Conservation (phyloP, 1,139 yeast genomes). For the Arxiozyma bovina region DNA sequence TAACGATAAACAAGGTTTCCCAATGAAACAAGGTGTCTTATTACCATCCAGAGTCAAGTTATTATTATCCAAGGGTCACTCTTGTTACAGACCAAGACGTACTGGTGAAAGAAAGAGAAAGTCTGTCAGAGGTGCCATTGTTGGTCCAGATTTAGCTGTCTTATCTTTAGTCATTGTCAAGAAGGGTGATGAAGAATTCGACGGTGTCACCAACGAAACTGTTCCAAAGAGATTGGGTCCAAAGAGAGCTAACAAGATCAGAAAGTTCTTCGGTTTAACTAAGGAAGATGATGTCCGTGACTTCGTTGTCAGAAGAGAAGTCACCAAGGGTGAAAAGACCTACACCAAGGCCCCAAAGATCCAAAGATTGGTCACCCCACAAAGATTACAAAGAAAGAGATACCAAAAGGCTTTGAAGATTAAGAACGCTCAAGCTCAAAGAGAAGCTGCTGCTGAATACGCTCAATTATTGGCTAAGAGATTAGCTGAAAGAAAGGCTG, state of each 20-base stretch:
- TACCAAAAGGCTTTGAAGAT: slow-evolving; percentile 88
- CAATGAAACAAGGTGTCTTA: slow-evolving; percentile 99
- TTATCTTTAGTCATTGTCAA: slow-evolving; percentile 87
- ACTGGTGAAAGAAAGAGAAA: slow-evolving; percentile 99
- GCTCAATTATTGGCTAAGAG: slow-evolving; percentile 98
- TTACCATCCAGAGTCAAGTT: slow-evolving; percentile 99
- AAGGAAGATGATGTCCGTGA: slow-evolving; percentile 94
- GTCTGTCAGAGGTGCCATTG: slow-evolving; percentile 99
- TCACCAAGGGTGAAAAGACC: slow-evolving; percentile 95
- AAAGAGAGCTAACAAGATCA: slow-evolving; percentile 99
- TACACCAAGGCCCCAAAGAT: slow-evolving; percentile 99
- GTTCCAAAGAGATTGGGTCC: slow-evolving; percentile 99
- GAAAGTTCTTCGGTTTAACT: slow-evolving; percentile 98
- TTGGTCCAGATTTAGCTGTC: slow-evolving; percentile 94
- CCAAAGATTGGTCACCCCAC: slow-evolving; percentile 99
- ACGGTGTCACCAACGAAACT: slow-evolving; percentile 89
- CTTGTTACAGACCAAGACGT: slow-evolving; percentile 99
- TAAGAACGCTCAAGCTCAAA: slow-evolving; percentile 96
- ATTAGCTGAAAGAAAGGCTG: slow-evolving; percentile 97
- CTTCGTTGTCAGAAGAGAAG: slow-evolving; percentile 97
- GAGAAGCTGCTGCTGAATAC: slow-evolving; percentile 99
- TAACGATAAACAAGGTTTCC: slow-evolving; percentile 99
- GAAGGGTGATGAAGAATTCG: slow-evolving; percentile 95
- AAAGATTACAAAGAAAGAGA: slow-evolving; percentile 98
- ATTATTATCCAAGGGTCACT: slow-evolving; percentile 86